These are phyloP conservation scores for Fusarium camptoceras DNA, from an alignment of 2,329 filamentous ascomycete species.

Conservation along the genomic window DNA sequence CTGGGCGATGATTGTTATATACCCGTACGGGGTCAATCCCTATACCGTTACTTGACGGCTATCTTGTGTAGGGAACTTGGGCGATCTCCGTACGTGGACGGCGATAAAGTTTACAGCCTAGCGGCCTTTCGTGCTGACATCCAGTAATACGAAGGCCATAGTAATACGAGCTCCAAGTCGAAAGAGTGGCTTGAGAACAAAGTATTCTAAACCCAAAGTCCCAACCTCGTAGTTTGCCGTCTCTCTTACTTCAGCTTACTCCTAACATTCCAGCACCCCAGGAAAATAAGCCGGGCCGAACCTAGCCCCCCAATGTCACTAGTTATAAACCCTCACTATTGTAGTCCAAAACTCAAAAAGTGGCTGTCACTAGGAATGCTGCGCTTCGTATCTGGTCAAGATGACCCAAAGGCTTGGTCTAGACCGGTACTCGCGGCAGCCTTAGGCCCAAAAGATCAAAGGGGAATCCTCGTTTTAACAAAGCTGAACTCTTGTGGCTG, in stretches of 20 bases:
- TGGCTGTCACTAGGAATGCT: not conserved
- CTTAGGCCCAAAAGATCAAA: not conserved
- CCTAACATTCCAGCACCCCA: not conserved
- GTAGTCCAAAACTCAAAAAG: not conserved
- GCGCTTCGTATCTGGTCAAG: not conserved
- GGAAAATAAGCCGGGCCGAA: slow-evolving; percentile 9
- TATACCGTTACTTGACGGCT: too few relatives aligned
- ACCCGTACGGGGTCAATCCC: not conserved
- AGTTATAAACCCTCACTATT: not conserved
- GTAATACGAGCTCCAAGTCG: not conserved
- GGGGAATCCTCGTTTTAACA: not conserved
- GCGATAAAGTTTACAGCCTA: not conserved
- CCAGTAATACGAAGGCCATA: not conserved
- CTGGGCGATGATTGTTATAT: not conserved
- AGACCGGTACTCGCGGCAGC: slow-evolving; percentile 5
- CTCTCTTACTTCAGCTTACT: not conserved
- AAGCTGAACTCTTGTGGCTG: slow-evolving; percentile 16
- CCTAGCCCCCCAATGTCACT: slow-evolving; percentile 2
- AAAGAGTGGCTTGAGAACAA: not conserved
- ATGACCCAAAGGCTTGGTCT: not conserved
- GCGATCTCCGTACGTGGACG: not conserved
- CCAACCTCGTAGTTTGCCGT: not conserved
- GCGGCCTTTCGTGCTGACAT: not conserved
- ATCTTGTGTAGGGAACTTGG: not conserved
- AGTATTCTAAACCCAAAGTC: not conserved